Evolutionary conservation across 371 early-diverging fungal species (phyloP), one percentile per base, ranked within the genome.

Genomic region (Apophysomyces sp.): DNA sequence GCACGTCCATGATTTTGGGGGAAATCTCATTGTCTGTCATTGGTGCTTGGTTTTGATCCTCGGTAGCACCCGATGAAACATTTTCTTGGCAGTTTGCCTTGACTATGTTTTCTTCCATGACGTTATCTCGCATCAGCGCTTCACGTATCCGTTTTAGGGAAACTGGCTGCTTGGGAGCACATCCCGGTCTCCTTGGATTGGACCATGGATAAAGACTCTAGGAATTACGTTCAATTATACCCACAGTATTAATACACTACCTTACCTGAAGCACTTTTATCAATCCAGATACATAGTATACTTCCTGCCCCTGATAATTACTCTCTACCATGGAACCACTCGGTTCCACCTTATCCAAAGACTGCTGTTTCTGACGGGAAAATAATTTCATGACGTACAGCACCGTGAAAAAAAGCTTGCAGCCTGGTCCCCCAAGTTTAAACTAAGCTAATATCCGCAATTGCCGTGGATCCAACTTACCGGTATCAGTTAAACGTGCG

Each of bases 191-290:
- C 40, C 0, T 39, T 21, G 52, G 44, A n/a, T 29, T 30, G 24
- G 59, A 59, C 59, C 59, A 59, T 13, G 21, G 21, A 4, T 40
- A 31, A 5, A 59, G 29, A n/a, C 32, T 31, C 59, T 59, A 44
- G 31, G 18, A 26, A 41, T n/a, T 4, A 1, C 8, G 44, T 28
- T 12, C 13, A n/a, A 28, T 6, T 9, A 52, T 51, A 0, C 9
- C 6, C 9, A n/a, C n/a, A n/a, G n/a, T n/a, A 16, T 39, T 11
- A 15, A 9, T 21, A 44, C 16, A 18, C 8, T 12, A 16, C 5
- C 29, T 15, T 51, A 51, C 59, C 52, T 59, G 52, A 24, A 59
- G 44, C 2, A 31, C 59, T 36, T 52, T 59, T 52, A 59, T 44
- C 28, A 59, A 51, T 4, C 59, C 52, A 4, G 59, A 21, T 15